Percentiles rank a stretch among this genome's conserved stretches.
Conservation (phyloP, 805 yeast genomes). For the Saturnispora silvae region DNA sequence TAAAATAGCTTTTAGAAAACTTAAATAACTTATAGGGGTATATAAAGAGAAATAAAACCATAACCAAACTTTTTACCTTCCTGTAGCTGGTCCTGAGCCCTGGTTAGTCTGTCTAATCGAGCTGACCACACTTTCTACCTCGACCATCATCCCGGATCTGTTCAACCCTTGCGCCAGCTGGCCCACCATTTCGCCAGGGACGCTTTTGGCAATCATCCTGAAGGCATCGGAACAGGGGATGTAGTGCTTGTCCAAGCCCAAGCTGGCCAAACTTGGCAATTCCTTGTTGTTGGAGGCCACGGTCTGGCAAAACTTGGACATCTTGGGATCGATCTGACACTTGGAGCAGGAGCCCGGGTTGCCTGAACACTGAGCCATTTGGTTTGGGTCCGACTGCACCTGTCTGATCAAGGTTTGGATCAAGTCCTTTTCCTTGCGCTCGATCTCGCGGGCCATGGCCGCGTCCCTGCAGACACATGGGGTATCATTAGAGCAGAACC, state of each 20-base stretch:
- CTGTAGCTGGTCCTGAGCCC: no score
- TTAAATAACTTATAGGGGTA: no score
- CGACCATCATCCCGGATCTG: slow-evolving; percentile 82
- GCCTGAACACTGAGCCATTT: slow-evolving; percentile 55
- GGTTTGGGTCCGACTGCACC: slow-evolving; percentile 12
- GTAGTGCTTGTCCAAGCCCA: slow-evolving; percentile 34
- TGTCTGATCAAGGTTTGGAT: slow-evolving; percentile 9
- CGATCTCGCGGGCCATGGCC: slow-evolving; percentile 15
- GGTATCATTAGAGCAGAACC: slow-evolving; percentile 85
- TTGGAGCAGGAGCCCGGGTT: slow-evolving; percentile 81
- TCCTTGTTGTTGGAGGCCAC: slow-evolving; percentile 35
- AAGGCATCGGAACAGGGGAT: slow-evolving; percentile 89
- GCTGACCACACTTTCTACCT: slow-evolving; percentile 82
- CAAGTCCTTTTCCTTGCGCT: slow-evolving; percentile 10
- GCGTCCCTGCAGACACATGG: slow-evolving; percentile 89
- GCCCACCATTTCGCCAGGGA: neutral
- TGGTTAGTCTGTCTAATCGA: slow-evolving; percentile 55
- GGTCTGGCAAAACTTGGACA: slow-evolving; percentile 79
- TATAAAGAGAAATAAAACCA: no score
- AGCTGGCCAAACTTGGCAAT: slow-evolving; percentile 20
- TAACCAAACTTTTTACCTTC: no score
- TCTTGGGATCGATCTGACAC: slow-evolving; percentile 81
- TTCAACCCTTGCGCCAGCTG: slow-evolving; percentile 43
- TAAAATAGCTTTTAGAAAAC: no score
- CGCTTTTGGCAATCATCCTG: slow-evolving; percentile 58